These are phyloP conservation scores for Cystobasidium slooffiae DNA, from an alignment of 1,284 basidiomycete species.

Conservation along the genomic window DNA sequence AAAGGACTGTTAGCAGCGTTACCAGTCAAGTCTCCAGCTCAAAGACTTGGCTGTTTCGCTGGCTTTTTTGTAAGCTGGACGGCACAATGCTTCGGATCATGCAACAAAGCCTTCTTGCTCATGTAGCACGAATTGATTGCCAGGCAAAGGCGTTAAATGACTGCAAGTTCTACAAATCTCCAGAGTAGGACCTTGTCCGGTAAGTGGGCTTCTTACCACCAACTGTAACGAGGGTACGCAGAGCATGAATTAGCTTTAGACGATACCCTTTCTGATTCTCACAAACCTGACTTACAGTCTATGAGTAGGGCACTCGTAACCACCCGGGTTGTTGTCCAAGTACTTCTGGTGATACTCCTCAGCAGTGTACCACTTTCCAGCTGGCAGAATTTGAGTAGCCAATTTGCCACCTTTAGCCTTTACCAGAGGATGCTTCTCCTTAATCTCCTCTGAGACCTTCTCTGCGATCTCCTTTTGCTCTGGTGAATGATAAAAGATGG, in stretches of 20 bases:
- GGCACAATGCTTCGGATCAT: too few species aligned
- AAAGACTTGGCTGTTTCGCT: too few species aligned
- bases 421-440: constrained; percentile 68
- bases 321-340: constrained; percentile 68
- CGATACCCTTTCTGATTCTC: too few species aligned
- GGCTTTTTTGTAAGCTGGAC: too few species aligned
- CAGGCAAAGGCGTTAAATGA: too few species aligned
- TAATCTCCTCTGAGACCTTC: constrained; percentile 80
- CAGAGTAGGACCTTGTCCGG: too few species aligned
- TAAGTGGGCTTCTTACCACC: constrained; percentile 1
- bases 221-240: background rate
- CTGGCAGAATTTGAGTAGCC: constrained; percentile 71
- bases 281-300: constrained; percentile 55
- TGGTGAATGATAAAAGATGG: constrained; percentile 79
- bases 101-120: too few species aligned
- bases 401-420: constrained; percentile 73
- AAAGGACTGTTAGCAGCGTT: too few species aligned
- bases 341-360: constrained; percentile 80
- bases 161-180: too few species aligned
- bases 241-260: background rate
- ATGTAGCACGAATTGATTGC: too few species aligned
- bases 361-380: constrained; percentile 76
- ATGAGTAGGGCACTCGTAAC: constrained; percentile 67
- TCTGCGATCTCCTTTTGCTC: constrained; percentile 77
- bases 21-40: too few species aligned